Conservation (phyloP, 805 yeast species). For the Blastobotrys attinorum region DNA sequence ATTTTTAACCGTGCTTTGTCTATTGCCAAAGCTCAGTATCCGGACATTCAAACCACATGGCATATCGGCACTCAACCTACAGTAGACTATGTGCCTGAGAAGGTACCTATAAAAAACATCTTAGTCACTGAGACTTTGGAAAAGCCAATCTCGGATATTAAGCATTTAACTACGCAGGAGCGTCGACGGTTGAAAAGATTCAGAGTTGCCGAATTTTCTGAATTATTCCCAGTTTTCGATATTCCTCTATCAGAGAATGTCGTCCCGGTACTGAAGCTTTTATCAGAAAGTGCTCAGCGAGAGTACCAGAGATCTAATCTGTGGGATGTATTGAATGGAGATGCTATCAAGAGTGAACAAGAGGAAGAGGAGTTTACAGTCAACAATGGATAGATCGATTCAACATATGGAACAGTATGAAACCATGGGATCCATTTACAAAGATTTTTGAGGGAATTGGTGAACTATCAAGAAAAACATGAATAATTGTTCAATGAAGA, state of each 20-base stretch:
- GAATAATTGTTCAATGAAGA: too few species aligned
- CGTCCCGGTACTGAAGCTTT: not conserved
- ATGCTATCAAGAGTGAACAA: not conserved
- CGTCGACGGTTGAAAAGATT: not conserved
- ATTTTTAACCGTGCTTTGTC: conserved; percentile 20
- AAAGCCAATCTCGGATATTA: conserved; percentile 11
- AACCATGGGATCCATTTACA: too few species aligned
- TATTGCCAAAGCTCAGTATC: conserved; percentile 13
- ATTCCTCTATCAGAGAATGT: not conserved
- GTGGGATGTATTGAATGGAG: not conserved
- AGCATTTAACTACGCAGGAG: not conserved
- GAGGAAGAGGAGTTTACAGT: not conserved
- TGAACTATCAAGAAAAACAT: too few species aligned
- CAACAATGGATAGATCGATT: not conserved
- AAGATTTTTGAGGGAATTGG: too few species aligned
- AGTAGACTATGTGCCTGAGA: conserved; percentile 6
- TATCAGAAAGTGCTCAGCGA: not conserved
- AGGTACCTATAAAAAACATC: conserved; percentile 3
- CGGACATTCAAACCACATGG: conserved; percentile 14
- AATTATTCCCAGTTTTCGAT: not conserved
- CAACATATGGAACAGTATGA: too few species aligned
- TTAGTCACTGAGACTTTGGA: conserved; percentile 7
- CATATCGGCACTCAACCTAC: conserved; percentile 19
- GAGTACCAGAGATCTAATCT: not conserved
- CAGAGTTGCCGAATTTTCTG: not conserved